Percentiles rank a stretch among this genome's conserved stretches.
These are phyloP conservation scores for Ogataea nitratoaversa DNA, from an alignment of 805 yeast species.

Conservation along the genomic window DNA sequence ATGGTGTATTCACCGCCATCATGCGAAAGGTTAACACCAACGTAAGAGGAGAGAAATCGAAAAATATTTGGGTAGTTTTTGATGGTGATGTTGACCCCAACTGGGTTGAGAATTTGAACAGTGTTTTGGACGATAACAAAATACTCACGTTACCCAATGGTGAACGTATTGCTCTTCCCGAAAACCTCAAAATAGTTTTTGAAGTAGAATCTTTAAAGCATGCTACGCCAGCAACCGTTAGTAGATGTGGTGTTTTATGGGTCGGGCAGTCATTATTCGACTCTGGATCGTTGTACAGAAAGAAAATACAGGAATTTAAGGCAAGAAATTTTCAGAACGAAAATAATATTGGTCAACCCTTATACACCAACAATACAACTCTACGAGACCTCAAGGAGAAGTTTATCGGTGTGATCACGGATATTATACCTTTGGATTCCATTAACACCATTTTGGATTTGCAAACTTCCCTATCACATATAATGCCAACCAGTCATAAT, in stretches of 20 bases:
- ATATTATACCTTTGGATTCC: constrained; percentile 8
- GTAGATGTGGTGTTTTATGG: constrained; percentile 89
- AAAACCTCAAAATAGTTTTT: constrained; percentile 61
- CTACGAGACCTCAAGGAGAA: constrained; percentile 4
- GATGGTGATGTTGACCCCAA: constrained; percentile 94
- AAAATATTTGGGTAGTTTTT: constrained; percentile 71
- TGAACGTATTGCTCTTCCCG: constrained; percentile 69
- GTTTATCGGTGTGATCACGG: constrained; percentile 3
- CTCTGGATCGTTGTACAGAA: constrained; percentile 7
- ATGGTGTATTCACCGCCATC: constrained; percentile 73
- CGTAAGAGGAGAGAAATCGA: constrained; percentile 52
- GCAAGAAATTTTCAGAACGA: constrained; percentile 7
- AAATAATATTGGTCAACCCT: constrained; percentile 5
- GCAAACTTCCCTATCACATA: constrained; percentile 37
- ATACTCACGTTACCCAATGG: constrained; percentile 84
- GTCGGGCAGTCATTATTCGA: constrained; percentile 36
- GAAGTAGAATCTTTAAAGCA: constrained; percentile 64
- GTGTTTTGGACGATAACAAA: constrained; percentile 86
- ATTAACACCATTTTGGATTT: constrained; percentile 21
- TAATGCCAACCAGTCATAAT: constrained; percentile 43
- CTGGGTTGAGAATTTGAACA: constrained; percentile 88
- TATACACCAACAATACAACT: constrained; percentile 1
- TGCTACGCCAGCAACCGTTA: constrained; percentile 88
- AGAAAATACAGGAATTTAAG: constrained; percentile 13
- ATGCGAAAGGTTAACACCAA: constrained; percentile 55